phyloP scores from a whole-genome alignment of 1,284 basidiomycete species.

The Apiotrichum laibachii region DNA sequence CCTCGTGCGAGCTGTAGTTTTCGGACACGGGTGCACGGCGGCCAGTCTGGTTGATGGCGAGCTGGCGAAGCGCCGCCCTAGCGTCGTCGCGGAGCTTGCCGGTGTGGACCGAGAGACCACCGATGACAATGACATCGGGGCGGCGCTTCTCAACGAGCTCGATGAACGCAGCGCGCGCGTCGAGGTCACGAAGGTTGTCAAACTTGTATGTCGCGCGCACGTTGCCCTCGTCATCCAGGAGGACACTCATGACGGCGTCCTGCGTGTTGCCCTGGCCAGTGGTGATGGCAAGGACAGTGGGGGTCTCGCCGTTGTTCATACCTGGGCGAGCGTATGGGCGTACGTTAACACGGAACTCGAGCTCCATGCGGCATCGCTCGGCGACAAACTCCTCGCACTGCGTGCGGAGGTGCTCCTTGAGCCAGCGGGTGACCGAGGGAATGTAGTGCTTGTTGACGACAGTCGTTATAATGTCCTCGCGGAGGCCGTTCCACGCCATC shows the following conservation, averaged over 20 bases:
- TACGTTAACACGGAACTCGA: slow-evolving; percentile 60
- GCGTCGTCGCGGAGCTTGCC: slow-evolving; percentile 56
- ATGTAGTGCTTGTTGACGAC: slow-evolving; percentile 70
- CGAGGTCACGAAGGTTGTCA: slow-evolving; percentile 75
- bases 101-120: slow-evolving; percentile 82
- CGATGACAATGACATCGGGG: slow-evolving; percentile 85
- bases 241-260: slow-evolving; percentile 81
- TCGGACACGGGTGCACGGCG: slow-evolving; percentile 36
- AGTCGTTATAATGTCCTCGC: slow-evolving; percentile 73
- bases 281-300: slow-evolving; percentile 86
- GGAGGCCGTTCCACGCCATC: slow-evolving; percentile 88
- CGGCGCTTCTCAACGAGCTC: slow-evolving; percentile 76
- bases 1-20: slow-evolving; percentile 36
- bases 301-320: slow-evolving; percentile 67
- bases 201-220: slow-evolving; percentile 83
- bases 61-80: slow-evolving; percentile 53
- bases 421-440: slow-evolving; percentile 80
- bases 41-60: slow-evolving; percentile 34
- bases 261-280: slow-evolving; percentile 93
- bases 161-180: slow-evolving; percentile 62
- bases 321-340: slow-evolving; percentile 68
- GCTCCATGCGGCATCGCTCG: slow-evolving; percentile 61
- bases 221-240: slow-evolving; percentile 82
- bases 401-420: slow-evolving; percentile 81
- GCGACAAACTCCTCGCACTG: slow-evolving; percentile 85